A percentile compares a stretch with the other conserved stretches of the same genome.
Evolutionary conservation across 352 stramenopile species (phyloP).

Genomic region (Lagenidium giganteum): DNA sequence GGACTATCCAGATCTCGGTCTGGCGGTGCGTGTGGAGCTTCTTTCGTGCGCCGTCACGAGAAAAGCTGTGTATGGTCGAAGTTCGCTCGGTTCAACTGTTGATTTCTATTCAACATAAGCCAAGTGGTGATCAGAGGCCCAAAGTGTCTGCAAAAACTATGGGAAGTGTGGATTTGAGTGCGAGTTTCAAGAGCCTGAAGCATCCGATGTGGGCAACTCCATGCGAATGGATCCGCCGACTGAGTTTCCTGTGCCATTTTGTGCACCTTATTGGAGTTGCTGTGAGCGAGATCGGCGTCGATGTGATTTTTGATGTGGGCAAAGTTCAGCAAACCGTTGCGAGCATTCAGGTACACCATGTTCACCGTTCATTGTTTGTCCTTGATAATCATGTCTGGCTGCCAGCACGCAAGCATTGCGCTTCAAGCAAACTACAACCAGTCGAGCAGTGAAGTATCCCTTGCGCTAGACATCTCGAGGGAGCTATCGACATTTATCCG

Average conservation of each 20-base stretch:
- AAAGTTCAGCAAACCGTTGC: neutral
- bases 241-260: slow-evolving; percentile 3
- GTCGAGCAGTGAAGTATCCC: neutral
- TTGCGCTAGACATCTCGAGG: too few species aligned
- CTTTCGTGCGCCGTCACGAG: slow-evolving; percentile 31
- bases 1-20: slow-evolving; percentile 35
- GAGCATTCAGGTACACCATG: neutral
- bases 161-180: neutral
- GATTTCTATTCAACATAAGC: neutral
- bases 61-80: slow-evolving; percentile 36
- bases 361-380: neutral
- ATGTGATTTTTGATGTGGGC: neutral
- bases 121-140: neutral
- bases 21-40: slow-evolving; percentile 52
- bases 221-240: slow-evolving; percentile 1
- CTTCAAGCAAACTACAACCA: neutral
- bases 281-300: slow-evolving; percentile 1
- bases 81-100: slow-evolving; percentile 31
- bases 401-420: slow-evolving; percentile 5
- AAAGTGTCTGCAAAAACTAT: neutral
- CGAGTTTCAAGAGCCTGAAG: neutral
- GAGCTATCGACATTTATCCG: too few species aligned
- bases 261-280: slow-evolving; percentile 6
- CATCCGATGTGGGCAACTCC: slow-evolving; percentile 7
- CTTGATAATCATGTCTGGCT: neutral